Percentiles rank a stretch among this genome's conserved stretches.
phyloP scores from a whole-genome alignment of 2,329 filamentous ascomycete genomes.

The Penicillium nordicum region DNA sequence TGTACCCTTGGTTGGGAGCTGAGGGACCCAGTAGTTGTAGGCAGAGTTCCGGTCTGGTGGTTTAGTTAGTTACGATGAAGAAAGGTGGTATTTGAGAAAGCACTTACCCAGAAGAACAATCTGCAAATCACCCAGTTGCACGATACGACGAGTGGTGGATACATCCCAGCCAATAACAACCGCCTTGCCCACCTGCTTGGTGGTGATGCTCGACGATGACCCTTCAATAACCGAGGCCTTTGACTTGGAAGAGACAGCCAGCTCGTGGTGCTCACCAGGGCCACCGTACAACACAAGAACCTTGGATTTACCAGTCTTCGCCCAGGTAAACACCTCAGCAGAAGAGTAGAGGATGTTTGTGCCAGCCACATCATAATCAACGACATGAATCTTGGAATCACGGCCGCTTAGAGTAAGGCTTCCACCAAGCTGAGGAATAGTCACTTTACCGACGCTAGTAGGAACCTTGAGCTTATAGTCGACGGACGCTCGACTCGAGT shows the following conservation, averaged over 20 bases:
- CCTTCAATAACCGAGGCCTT: conserved; percentile 34
- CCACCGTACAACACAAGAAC: conserved; percentile 43
- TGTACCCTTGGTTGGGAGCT: conserved; percentile 30
- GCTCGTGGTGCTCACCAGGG: conserved; percentile 40
- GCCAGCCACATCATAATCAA: conserved; percentile 41
- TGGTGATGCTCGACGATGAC: conserved; percentile 26
- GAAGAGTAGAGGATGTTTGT: conserved; percentile 44
- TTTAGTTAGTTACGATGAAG: conserved; percentile 10
- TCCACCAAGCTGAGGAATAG: conserved; percentile 41
- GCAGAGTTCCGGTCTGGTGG: conserved; percentile 50
- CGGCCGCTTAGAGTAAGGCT: conserved; percentile 39
- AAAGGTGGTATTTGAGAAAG: neutral
- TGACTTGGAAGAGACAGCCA: conserved; percentile 34
- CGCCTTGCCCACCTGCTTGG: conserved; percentile 27
- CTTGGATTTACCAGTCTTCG: conserved; percentile 58
- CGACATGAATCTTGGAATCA: conserved; percentile 46
- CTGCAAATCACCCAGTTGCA: conserved; percentile 45
- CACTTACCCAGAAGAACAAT: conserved; percentile 54
- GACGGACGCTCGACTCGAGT: conserved; percentile 56
- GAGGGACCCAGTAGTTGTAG: conserved; percentile 46
- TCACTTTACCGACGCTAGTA: conserved; percentile 40
- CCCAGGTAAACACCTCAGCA: conserved; percentile 49
- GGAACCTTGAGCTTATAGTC: conserved; percentile 61
- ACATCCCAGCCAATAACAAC: conserved; percentile 53
- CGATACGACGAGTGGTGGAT: conserved; percentile 45